Base-by-base conservation (phyloP, 2,329 filamentous ascomycete species). In the Xylaria sp. region DNA sequence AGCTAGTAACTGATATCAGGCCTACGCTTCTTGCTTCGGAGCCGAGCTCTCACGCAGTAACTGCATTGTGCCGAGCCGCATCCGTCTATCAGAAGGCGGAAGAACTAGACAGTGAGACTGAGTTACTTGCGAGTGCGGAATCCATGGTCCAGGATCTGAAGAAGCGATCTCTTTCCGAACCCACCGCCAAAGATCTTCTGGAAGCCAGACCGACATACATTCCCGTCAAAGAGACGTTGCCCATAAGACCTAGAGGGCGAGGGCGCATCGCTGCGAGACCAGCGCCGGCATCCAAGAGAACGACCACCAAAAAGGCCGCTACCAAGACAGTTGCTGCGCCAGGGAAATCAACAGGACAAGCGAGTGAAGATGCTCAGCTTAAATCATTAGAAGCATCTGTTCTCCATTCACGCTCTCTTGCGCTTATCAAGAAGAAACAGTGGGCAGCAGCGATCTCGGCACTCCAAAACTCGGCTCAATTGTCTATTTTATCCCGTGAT, bases 371-470 rank as follows among this genome's bases (percentile, higher is more conserved):
- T 63, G 66, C 69, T 3, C 75, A 77, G 54, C 58, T 79, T 17
- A 72, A 74, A 14, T 76, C 75, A 51, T 70, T 82, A 21, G 74
- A 73, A n/a, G 75, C 77, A 2, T 75, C 75, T 0, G 73, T 83
- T 25, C 65, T 79, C 25, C 74, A 81, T 12, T 77, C 78, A 52
- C 79, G 77, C 51, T 83, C 82, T 4, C 70, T 80, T 5, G 78
- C 79, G 0, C 77, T 82, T 51, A 76, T 87, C 21, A 76, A 77
- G 47, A 77, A 80, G 64, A 82, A 80, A 65, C 82, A 87, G 37
- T 91, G 87, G 79, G 76, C 83, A 0, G 80, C 84, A 7, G 89
- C 89, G 0, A 77, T 87, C 14, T 75, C 77, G 1, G 77, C 85
- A 17, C 78, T 93, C 1, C 79, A 83, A 53, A 78, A 82, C 66